A percentile compares a stretch with the other conserved stretches of the same genome.
These are phyloP conservation scores for Rhizomucor miehei DNA, from an alignment of 371 early-diverging fungal species.

Conservation along the genomic window DNA sequence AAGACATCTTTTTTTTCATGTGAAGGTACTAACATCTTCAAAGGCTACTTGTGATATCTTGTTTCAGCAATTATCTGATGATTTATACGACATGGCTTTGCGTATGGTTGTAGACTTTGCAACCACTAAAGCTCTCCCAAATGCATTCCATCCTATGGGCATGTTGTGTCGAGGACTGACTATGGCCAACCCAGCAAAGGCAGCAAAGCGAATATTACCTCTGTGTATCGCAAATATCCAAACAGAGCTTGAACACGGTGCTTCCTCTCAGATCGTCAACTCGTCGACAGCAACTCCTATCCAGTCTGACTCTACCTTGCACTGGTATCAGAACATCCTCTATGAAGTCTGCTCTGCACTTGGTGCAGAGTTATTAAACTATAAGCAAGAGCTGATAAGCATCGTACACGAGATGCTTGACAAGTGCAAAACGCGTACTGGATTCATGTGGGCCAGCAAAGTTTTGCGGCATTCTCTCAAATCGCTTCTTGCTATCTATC, in stretches of 20 bases:
- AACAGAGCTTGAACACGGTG: constrained; percentile 70
- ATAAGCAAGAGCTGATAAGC: constrained; percentile 50
- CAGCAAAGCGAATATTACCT: constrained; percentile 59
- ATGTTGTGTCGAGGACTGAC: constrained; percentile 47
- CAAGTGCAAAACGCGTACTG: constrained; percentile 62
- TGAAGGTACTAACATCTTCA: background rate
- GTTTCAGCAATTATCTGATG: constrained; percentile 65
- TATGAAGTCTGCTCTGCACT: constrained; percentile 46
- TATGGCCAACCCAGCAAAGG: constrained; percentile 45
- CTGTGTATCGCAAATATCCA: constrained; percentile 58
- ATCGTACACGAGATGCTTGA: constrained; percentile 49
- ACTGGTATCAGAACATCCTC: constrained; percentile 76
- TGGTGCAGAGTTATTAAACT: constrained; percentile 53
- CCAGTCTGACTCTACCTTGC: constrained; percentile 70
- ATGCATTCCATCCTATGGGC: constrained; percentile 68
- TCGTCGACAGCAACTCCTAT: constrained; percentile 51
- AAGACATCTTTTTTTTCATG: background rate
- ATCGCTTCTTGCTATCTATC: constrained; percentile 50
- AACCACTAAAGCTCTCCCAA: constrained; percentile 59
- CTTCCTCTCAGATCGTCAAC: constrained; percentile 55
- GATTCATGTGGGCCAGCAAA: constrained; percentile 74
- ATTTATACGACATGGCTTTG: constrained; percentile 60
- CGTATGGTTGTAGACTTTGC: constrained; percentile 60
- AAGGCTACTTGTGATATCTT: constrained; percentile 64
- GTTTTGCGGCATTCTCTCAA: constrained; percentile 46